Evolutionary conservation across 805 yeast species (phyloP).

Genomic region (Wickerhamiella kazuoi): DNA sequence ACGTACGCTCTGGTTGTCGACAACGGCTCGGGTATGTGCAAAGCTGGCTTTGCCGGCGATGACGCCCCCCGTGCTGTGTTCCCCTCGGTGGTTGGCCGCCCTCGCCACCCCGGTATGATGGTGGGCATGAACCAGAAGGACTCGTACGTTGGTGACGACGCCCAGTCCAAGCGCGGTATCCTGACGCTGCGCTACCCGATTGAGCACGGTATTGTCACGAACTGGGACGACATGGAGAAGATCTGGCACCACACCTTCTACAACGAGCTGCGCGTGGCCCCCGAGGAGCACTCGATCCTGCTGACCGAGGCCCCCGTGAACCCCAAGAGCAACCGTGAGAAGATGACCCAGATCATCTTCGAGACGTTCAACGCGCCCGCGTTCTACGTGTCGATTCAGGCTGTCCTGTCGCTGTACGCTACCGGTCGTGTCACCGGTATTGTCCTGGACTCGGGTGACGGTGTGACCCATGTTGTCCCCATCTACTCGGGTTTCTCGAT

Average conservation of each 20-base stretch:
- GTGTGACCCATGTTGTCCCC: slow-evolving; percentile 99
- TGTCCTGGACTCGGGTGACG: slow-evolving; percentile 98
- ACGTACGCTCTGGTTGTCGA: slow-evolving; percentile 58
- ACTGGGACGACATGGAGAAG: slow-evolving; percentile 99
- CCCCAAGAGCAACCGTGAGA: slow-evolving; percentile 98
- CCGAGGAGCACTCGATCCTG: slow-evolving; percentile 98
- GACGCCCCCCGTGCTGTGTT: slow-evolving; percentile 99
- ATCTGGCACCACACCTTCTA: slow-evolving; percentile 99
- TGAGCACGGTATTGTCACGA: slow-evolving; percentile 99
- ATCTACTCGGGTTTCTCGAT: slow-evolving; percentile 98
- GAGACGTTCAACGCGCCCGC: slow-evolving; percentile 99
- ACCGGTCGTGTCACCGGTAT: slow-evolving; percentile 99
- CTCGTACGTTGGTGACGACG: slow-evolving; percentile 99
- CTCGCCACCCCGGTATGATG: slow-evolving; percentile 99
- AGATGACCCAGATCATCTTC: slow-evolving; percentile 98
- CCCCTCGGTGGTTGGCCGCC: slow-evolving; percentile 99
- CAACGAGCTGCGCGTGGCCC: slow-evolving; percentile 99
- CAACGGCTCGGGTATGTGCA: slow-evolving; percentile 99
- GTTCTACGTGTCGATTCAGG: slow-evolving; percentile 96
- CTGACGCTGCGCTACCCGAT: slow-evolving; percentile 96
- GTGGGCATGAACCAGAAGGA: slow-evolving; percentile 99
- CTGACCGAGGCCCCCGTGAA: slow-evolving; percentile 99
- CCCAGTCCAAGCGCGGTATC: slow-evolving; percentile 99
- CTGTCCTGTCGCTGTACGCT: slow-evolving; percentile 93
- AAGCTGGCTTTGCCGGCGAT: slow-evolving; percentile 99